Conservation (phyloP, 2,329 filamentous ascomycete genomes). For the Xylaria sp. region DNA sequence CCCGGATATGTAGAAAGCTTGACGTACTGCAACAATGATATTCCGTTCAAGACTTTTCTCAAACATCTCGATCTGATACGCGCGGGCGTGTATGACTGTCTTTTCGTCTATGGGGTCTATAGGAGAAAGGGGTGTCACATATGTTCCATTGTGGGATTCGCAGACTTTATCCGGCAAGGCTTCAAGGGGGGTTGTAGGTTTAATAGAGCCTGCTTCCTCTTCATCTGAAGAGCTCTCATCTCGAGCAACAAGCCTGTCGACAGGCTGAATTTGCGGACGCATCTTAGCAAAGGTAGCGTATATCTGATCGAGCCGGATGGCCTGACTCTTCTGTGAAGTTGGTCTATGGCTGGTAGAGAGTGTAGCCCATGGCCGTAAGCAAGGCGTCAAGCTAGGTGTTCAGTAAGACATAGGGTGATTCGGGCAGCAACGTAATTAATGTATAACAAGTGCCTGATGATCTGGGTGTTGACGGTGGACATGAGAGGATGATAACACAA, state of each 20-base stretch:
- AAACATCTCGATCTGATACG: conserved; percentile 82
- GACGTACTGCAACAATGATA: conserved; percentile 74
- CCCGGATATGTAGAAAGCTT: neutral
- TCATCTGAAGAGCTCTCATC: conserved; percentile 14
- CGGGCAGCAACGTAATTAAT: neutral
- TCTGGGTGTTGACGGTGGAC: neutral
- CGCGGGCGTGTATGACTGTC: conserved; percentile 59
- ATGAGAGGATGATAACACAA: neutral
- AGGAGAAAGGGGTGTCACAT: neutral
- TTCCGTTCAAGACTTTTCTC: conserved; percentile 74
- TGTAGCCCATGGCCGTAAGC: neutral
- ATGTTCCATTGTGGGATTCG: conserved; percentile 1
- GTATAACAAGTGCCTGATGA: neutral
- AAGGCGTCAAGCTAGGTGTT: neutral
- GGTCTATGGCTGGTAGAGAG: neutral
- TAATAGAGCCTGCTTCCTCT: conserved; percentile 27
- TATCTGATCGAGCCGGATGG: neutral
- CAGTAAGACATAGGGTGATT: too few relatives aligned
- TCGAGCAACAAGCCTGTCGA: neutral
- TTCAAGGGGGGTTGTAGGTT: conserved; percentile 13
- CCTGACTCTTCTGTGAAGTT: neutral
- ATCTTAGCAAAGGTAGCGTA: conserved; percentile 11
- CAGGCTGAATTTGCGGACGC: conserved; percentile 14
- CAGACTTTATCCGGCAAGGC: neutral
- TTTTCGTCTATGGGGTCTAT: conserved; percentile 39